Evolutionary conservation across 2,329 filamentous ascomycete genomes (phyloP), one percentile per base, ranked within the genome.

Genomic region (Akanthomyces dipterigenus): DNA sequence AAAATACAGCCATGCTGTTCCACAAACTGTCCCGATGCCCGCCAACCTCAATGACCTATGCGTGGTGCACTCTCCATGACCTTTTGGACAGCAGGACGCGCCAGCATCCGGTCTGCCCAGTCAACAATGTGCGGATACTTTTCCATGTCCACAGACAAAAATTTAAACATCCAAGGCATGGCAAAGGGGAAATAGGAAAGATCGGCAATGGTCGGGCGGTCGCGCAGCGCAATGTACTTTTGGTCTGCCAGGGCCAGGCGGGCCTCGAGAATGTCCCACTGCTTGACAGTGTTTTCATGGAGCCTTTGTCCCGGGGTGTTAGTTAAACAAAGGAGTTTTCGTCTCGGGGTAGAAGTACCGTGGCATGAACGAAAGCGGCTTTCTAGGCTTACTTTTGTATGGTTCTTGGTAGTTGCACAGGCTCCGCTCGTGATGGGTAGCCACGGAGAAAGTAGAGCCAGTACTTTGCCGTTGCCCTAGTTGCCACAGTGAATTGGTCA

Each of bases 111-210:
- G 5, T 34, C 31, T 34, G 31, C 31, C 31, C 31, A 34, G 31
- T 34, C 31, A 34, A 34, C 4, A 45, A 73, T 72, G 42, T 70
- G 56, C 3, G 72, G 70, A 60, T 64, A 75, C 14, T 72, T 59
- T 26, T 67, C 64, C 46, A 73, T 67, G 58, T 74, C 64, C 1
- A 73, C 71, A 1, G 65, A 65, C 2, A 74, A 45, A 51, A 75
- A 73, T 9, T 45, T 66, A 60, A 73, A 74, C 71, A 74, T 74
- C 67, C 68, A 74, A 3, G 70, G 72, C 71, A 74, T 74, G 1
- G 72, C 68, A 62, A 74, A 76, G 1, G 72, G 73, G 42, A 73
- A 70, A 60, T 72, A 75, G 0, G 71, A 70, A 2, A 76, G 40
- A 62, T 76, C 73, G 1, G 73, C 72, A 7, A 75, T 50, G 0